Base-by-base conservation (phyloP, 352 stramenopile species). In the Phytophthora tubulina region DNA sequence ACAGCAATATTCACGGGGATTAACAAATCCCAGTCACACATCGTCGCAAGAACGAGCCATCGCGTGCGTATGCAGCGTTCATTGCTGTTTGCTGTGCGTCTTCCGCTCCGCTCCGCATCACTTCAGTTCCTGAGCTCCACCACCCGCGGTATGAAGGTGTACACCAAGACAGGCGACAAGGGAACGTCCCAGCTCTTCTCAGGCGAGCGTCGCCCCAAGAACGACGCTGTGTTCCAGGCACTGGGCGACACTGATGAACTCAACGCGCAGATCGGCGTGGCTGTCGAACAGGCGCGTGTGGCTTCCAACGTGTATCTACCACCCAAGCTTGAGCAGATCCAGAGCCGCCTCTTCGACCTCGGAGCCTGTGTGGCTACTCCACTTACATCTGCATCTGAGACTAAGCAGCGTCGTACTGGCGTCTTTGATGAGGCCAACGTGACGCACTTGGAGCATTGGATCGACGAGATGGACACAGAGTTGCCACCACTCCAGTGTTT, bases 161-260 rank as follows among this genome's bases (percentile, higher is more conserved):
- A 98, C 84, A 98, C 93, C 39, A 94, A 95, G 60, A 97, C 92
- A 0, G 93, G 93, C 44, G 93, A 98, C 77, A 98, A 97, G 68
- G 93, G 92, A 54, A 96, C 90, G 61, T 98, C 92, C 49, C 90
- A 94, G 73, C 85, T 98, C 55, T 98, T 97, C 76, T 97, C 93
- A 59, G 92, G 93, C 55, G 90, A 97, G 78, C 86, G 91, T 17
- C 80, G 90, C 17, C 71, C 80, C 63, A 98, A 98, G 76, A 83
- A 92, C 71, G 87, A 97, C 73, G 70, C 69, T 5, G 81, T 96
- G 6, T 98, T 98, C 82, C 84, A 96, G 66, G 92, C 92, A 52
- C 85, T 98, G 49, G 93, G 93, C 38, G 89, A 96, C 77, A 96
- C 91, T 36, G 93, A 98, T 65, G 93, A 98, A 77, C 88, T 97